Percentiles rank a stretch among this genome's conserved stretches.
phyloP scores from a whole-genome alignment of 1,284 basidiomycete genomes.

The Marasmius tenuissimus region DNA sequence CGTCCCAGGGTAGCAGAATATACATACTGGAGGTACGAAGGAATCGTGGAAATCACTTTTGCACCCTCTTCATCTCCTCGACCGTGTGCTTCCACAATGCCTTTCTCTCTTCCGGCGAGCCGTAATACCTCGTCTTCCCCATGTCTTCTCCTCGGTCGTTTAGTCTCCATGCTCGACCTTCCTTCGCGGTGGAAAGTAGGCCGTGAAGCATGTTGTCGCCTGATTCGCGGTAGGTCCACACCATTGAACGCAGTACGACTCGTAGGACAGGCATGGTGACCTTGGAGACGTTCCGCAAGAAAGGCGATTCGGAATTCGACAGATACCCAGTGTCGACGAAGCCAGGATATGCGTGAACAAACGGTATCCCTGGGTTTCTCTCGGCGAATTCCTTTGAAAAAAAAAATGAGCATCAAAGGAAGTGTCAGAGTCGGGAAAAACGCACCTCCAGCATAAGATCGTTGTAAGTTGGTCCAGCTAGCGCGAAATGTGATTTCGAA shows the following conservation, averaged over 20 bases:
- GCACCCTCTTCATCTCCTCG: constrained; percentile 1
- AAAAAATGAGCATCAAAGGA: background rate
- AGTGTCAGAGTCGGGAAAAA: background rate
- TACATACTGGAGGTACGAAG: too few species aligned
- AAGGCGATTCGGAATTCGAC: background rate
- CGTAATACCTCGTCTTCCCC: constrained; percentile 1
- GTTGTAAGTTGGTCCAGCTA: constrained; percentile 15
- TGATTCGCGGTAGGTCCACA: background rate
- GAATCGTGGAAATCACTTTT: background rate
- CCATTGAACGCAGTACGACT: background rate
- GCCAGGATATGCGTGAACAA: constrained; percentile 8
- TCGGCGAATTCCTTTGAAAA: background rate
- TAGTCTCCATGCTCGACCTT: constrained; percentile 1
- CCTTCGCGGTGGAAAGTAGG: background rate
- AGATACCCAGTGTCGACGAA: background rate
- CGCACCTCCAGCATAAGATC: constrained; percentile 21
- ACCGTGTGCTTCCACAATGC: constrained; percentile 9
- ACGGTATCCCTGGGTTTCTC: constrained; percentile 4
- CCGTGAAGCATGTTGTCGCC: constrained; percentile 9
- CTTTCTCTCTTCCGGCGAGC: background rate
- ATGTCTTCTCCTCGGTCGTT: constrained; percentile 4
- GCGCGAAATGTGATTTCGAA: constrained; percentile 10
- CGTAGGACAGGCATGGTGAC: background rate
- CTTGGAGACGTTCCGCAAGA: background rate
- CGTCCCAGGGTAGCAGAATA: too few species aligned